These are phyloP conservation scores for Ceratobasidium papillatum DNA, from an alignment of 1,284 basidiomycete genomes.

Conservation along the genomic window DNA sequence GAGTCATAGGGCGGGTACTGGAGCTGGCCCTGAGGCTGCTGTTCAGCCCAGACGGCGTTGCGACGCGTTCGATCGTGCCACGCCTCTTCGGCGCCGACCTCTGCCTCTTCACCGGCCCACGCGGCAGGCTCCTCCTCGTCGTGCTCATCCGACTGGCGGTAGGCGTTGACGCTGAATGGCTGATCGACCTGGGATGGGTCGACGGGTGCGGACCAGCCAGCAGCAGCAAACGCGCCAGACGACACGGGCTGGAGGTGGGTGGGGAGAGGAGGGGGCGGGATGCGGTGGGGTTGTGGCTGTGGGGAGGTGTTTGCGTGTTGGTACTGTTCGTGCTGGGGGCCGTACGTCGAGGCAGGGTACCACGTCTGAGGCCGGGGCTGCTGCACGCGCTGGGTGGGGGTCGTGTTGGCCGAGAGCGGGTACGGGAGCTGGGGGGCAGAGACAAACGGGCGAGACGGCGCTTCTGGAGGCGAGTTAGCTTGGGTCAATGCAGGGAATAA, in stretches of 20 bases:
- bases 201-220: constrained; percentile 41
- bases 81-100: constrained; percentile 15
- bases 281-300: constrained; percentile 6
- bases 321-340: constrained; percentile 11
- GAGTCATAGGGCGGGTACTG: neutral
- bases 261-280: constrained; percentile 10
- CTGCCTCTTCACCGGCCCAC: neutral
- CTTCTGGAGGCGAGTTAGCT: constrained; percentile 32
- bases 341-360: constrained; percentile 33
- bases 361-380: constrained; percentile 14
- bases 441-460: constrained; percentile 8
- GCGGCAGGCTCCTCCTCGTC: constrained; percentile 31
- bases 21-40: neutral
- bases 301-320: constrained; percentile 24
- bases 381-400: constrained; percentile 6
- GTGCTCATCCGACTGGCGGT: constrained; percentile 35
- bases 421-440: constrained; percentile 26
- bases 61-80: constrained; percentile 19
- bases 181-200: constrained; percentile 26
- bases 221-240: constrained; percentile 29
- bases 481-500: constrained; percentile 16
- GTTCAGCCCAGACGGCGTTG: neutral
- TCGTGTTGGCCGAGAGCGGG: constrained; percentile 29
- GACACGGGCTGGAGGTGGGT: neutral
- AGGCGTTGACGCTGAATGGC: constrained; percentile 39